Conservation (phyloP, 164 flowering plant genomes). For the Paratinospora sagittata region DNA sequence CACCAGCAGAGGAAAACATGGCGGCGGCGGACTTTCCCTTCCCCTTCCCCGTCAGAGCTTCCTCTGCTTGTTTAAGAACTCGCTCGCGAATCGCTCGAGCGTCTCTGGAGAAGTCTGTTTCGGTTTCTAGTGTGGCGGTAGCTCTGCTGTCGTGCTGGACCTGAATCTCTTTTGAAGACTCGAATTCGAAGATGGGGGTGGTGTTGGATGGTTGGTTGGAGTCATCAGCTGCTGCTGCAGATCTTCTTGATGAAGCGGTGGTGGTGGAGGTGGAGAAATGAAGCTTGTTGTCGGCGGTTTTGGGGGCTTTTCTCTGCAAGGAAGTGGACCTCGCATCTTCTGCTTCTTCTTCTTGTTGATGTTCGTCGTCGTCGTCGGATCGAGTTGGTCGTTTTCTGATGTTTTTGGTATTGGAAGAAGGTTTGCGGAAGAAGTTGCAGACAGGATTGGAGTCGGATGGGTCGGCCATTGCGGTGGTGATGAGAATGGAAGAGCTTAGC, state of each 20-base stretch:
- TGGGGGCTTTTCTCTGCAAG: constrained; percentile 33
- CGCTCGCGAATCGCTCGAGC: constrained; percentile 81
- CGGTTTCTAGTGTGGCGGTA: constrained; percentile 85
- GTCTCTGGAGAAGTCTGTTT: constrained; percentile 73
- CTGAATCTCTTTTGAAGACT: constrained; percentile 81
- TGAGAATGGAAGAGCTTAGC: too few species aligned
- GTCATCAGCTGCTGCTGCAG: constrained; percentile 17
- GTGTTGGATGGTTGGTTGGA: constrained; percentile 26
- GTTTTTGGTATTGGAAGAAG: constrained; percentile 59
- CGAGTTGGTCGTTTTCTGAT: constrained; percentile 74
- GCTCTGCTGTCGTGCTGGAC: constrained; percentile 81
- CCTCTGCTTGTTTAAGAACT: constrained; percentile 70
- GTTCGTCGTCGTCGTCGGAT: too few species aligned
- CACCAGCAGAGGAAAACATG: too few species aligned
- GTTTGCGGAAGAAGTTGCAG: constrained; percentile 70
- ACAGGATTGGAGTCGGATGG: constrained; percentile 27
- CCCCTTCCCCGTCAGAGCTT: constrained; percentile 57
- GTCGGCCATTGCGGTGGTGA: too few species aligned
- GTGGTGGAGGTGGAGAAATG: too few species aligned
- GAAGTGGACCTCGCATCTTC: constrained; percentile 21
- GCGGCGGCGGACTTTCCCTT: constrained; percentile 29
- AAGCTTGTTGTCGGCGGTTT: constrained; percentile 50
- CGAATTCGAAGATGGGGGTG: constrained; percentile 56
- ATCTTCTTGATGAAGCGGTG: constrained; percentile 38
- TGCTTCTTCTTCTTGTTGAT: constrained; percentile 36